Base-by-base conservation (phyloP, 345 rosid genomes). In the Arabidopsis suecica region DNA sequence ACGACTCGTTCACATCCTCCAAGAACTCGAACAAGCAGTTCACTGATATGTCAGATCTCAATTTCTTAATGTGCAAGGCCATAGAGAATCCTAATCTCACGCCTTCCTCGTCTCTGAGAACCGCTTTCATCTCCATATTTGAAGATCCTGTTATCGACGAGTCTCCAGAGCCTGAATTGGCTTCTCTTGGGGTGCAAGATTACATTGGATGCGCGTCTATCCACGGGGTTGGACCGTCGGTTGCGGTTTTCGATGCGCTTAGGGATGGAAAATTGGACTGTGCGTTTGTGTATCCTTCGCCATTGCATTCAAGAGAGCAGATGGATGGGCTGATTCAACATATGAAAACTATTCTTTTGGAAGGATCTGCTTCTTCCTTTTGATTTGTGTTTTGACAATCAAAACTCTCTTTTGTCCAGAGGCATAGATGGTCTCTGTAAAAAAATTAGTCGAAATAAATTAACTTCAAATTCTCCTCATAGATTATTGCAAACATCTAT, bases 301-400 rank as follows among this genome's bases (percentile, higher is more conserved):
- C 97, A 2, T 59, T 91, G 84, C 96, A 93, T 76, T 88, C 93
- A 2, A 87, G 97, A 80, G 88, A 88, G 47, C 96, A 90, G 68
- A 88, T 93, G 85, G 71, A 68, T 30, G 78, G 60, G 50, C 38
- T 93, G 75, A 57, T 86, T 57, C 85, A 83, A 65, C 53, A 75
- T 36, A 84, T 87, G 87, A 88, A 85, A 82, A 61, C 69, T 23
- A 80, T 88, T 82, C 88, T 89, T 61, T 69, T 77, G 48, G 85
- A 71, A 65, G 80, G 76, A 77, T 34, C 72, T 28, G 30, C 60
- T 57, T 65, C 69, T 66, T 32, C 42, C 30, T 53, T 47, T 62
- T 51, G 12, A 42, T 63, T 34, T 77, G 47, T 33, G 41, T 49
- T 75, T 7, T 42, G 12, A 41, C 42, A 6, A 65, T 61, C 7